A percentile compares a stretch with the other conserved stretches of the same genome.
phyloP scores from a whole-genome alignment of 2,329 filamentous ascomycete genomes.

The Sporothrix protearum region DNA sequence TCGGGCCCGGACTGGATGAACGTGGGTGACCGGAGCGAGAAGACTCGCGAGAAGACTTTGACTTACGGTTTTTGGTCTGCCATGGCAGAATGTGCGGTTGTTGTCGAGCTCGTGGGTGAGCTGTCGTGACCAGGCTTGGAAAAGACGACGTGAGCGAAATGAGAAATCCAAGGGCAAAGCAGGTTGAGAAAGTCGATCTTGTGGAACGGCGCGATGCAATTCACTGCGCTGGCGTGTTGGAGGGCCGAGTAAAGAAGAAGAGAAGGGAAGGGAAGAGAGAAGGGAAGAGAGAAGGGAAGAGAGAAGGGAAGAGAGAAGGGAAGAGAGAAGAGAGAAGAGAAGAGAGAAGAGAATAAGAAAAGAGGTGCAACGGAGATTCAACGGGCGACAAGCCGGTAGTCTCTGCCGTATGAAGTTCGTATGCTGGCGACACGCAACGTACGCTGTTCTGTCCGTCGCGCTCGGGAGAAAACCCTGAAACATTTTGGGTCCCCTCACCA shows the following conservation, averaged over 20 bases:
- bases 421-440: background rate
- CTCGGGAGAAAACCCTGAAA: background rate
- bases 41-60: background rate
- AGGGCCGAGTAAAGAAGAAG: too few species aligned
- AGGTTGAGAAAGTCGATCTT: background rate
- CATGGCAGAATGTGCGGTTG: background rate
- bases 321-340: too few species aligned
- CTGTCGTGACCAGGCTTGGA: background rate
- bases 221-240: background rate
- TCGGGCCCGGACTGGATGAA: too few species aligned
- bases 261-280: too few species aligned
- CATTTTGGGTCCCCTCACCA: background rate
- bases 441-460: background rate
- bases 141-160: background rate
- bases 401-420: background rate
- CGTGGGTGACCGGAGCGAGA: background rate
- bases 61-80: slow-evolving; percentile 15
- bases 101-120: background rate
- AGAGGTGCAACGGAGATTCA: background rate
- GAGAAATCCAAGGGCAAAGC: background rate
- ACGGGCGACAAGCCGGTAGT: background rate
- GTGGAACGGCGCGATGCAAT: background rate
- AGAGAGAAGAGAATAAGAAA: too few species aligned
- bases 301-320: too few species aligned
- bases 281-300: too few species aligned